These are phyloP conservation scores for Globisporangium heterothallicum DNA, from an alignment of 352 stramenopile species.

Conservation along the genomic window DNA sequence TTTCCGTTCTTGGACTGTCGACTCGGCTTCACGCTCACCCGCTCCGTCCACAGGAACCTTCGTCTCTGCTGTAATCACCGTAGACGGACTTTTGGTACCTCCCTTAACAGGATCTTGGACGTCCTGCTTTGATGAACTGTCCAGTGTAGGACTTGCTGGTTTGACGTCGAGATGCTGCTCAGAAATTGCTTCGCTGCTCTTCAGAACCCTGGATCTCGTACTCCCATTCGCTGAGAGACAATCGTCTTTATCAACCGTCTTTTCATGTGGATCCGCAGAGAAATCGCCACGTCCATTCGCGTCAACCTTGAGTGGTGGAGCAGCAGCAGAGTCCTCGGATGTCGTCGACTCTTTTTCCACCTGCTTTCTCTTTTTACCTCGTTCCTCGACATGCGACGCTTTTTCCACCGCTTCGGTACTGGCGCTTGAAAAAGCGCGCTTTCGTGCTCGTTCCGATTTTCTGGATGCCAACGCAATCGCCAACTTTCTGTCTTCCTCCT, in stretches of 20 bases:
- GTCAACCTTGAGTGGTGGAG: no score
- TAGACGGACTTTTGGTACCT: not conserved
- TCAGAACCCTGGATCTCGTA: not conserved
- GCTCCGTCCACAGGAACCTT: not conserved
- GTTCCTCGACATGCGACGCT: not conserved
- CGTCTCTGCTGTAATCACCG: not conserved
- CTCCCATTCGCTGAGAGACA: no score
- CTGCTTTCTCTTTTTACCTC: conserved; percentile 4
- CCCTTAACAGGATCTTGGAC: not conserved
- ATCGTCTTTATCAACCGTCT: no score
- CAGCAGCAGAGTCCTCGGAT: not conserved
- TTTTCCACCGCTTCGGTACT: not conserved
- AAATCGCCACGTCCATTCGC: no score
- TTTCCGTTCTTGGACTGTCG: not conserved
- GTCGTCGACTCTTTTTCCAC: not conserved
- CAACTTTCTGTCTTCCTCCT: not conserved
- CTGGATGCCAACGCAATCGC: not conserved
- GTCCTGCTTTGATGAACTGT: not conserved
- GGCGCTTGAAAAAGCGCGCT: conserved; percentile 1
- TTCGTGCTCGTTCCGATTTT: conserved; percentile 5
- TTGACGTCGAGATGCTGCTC: not conserved
- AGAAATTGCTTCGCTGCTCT: not conserved
- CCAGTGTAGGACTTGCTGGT: not conserved
- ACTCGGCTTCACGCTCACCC: not conserved
- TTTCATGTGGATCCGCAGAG: no score